Base-by-base conservation (phyloP, 1,284 basidiomycete species). In the Phenoliferia sp. region DNA sequence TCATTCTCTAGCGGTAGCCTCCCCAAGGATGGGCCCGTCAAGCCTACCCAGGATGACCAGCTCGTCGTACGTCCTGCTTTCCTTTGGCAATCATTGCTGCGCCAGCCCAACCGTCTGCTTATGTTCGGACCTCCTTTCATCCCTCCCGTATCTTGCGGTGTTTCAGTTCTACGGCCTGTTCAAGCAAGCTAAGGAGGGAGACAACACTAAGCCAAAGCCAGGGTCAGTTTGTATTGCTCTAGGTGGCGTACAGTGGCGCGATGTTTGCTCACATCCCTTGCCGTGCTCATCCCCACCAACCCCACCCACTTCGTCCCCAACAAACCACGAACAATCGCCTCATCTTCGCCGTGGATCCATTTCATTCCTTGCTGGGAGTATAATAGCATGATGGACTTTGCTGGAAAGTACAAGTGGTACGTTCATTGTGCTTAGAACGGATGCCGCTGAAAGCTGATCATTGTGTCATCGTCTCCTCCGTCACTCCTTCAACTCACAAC, bases 111-210 rank as follows among this genome's bases (percentile, higher is more conserved):
- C n/a, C n/a, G n/a, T n/a, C n/a, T n/a, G n/a, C n/a, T n/a, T n/a
- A n/a, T n/a, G n/a, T n/a, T n/a, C n/a, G n/a, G n/a, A n/a, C n/a
- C n/a, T n/a, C n/a, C n/a, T n/a, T 54, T 26, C 48, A 22, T 9
- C 48, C 22, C 48, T 9, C 31, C 56, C 28, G 29, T 17, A 22
- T 17, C 28, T 28, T 29, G 22, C 39, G 19, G 9, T 26, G 44
- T 0, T 1, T 57, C 77, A 95, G 93, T 95, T 95, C 84, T 96
- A 97, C 84, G 85, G 85, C 76, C 86, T 88, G 79, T 96, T 84
- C 85, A 97, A 96, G 84, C 92, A 94, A 90, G 92, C 85, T 56
- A 92, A 84, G 48, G 78, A 87, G 63, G 93, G 94, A 59, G 87
- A 92, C 79, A 84, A 85, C 66, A 86, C 84, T 77, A 86, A 80